Conservation (phyloP, 192 early-diverging fungal genomes). For the Podila clonocystis region DNA sequence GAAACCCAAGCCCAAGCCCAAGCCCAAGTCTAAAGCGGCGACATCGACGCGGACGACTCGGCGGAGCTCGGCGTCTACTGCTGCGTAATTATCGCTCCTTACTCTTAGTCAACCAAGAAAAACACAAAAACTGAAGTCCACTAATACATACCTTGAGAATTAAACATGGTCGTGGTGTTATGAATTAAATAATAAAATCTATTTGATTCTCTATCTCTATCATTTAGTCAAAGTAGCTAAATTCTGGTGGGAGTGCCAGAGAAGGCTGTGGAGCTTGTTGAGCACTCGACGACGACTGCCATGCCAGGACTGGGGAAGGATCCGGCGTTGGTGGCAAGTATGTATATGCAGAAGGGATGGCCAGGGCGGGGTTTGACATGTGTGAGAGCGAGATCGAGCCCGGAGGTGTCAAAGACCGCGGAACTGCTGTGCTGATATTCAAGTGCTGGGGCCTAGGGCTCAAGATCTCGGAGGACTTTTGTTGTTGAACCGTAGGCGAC, state of each 20-base stretch:
- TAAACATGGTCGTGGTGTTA: too few species aligned
- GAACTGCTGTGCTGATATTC: not conserved
- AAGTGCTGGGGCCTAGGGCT: not conserved
- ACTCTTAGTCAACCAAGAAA: too few species aligned
- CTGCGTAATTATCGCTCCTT: too few species aligned
- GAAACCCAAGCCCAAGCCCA: not conserved
- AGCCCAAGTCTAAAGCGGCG: not conserved
- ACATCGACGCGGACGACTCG: not conserved
- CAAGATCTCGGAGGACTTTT: not conserved
- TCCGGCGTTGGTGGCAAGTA: too few species aligned
- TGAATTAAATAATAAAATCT: not conserved
- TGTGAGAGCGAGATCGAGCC: conserved; percentile 41
- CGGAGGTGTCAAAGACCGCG: conserved; percentile 24
- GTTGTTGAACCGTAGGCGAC: not conserved
- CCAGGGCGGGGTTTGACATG: conserved; percentile 2
- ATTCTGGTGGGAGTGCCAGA: conserved; percentile 25
- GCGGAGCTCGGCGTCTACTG: not conserved
- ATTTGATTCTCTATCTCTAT: not conserved
- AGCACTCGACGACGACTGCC: not conserved
- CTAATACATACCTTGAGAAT: too few species aligned
- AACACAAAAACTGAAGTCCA: too few species aligned
- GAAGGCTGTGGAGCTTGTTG: not conserved
- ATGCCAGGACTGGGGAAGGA: not conserved
- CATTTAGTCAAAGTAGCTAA: conserved; percentile 39
- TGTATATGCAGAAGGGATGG: conserved; percentile 5